Evolutionary conservation across 495 filamentous ascomycete species (phyloP), one percentile per base, ranked within the genome.

Genomic region (Neurospora discreta): DNA sequence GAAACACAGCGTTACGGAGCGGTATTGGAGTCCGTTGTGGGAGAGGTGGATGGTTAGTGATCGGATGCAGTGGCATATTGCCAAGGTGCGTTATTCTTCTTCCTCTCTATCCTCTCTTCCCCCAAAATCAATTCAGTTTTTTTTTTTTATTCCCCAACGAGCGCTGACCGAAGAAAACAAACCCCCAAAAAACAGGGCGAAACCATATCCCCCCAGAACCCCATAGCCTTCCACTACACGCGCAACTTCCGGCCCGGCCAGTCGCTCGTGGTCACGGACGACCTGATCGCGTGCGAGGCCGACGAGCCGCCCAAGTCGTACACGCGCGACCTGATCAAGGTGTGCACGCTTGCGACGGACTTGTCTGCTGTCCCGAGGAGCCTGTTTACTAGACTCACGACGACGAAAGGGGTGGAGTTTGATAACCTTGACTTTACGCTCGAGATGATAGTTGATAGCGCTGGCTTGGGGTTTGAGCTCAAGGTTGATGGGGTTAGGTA

Each of bases 31-130:
- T 71, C 90, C 90, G 15, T 74, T 93, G 42, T 93, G 90, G 90
- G 90, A 93, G 79, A 78, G 90, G 39, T 93, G 90, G 90, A 93
- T 93, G 90, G 89, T 93, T 18, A 87, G 84, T 70, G 90, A 93
- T 80, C 84, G 90, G 68, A 92, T 93, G 90, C 90, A 92, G 75
- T 93, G 90, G 90, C 90, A 92, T 80, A 91, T 91, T 78, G 86
- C 88, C 13, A 91, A 90, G 84, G 89, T 90, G 73, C 76, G 83
- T 77, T 18, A 33, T 30, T 38, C 18, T 38, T 3, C 10, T 20
- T 44, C 23, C 36, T 52, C 23, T 39, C 38, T 39, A 36, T 36
- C n/a, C 38, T 71, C 41, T 52, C 8, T 71, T 11, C 13, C n/a
- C n/a, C n/a, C n/a, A n/a, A n/a, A n/a, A n/a, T n/a, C n/a, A n/a